Base-by-base conservation (phyloP, 805 yeast genomes). In the Metschnikowia proteae region DNA sequence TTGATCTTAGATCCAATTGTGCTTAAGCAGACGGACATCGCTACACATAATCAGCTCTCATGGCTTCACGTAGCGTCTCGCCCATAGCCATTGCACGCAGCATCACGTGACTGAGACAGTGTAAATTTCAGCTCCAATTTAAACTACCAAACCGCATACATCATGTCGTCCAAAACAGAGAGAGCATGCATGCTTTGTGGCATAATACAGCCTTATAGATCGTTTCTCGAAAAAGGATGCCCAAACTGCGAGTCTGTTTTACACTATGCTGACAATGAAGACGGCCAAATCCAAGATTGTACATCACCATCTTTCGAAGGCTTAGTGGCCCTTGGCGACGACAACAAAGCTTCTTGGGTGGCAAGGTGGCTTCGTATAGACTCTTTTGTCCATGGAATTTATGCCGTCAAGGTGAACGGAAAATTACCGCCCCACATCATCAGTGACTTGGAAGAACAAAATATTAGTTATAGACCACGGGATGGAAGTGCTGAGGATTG, bases 111-210 rank as follows among this genome's bases (percentile, higher is more conserved):
- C 43, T n/a, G 36, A 8, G 32, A 9, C 38, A 25, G n/a, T 13
- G 30, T 26, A 33, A 26, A 33, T 42, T 42, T 42, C 45, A 34
- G 4, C 45, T 41, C 13, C 31, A 26, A 6, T 25, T 26, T 8
- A 38, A 13, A 13, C 23, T 27, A 8, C 23, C 22, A n/a, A 25
- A 28, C 28, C 38, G 36, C 38, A 34, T 28, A 35, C 34, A n/a
- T 25, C 50, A 73, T 73, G 78, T 73, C 84, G 10, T 70, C 79
- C 32, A 79, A 83, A 70, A 76, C 85, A 7, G 96, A 90, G 54
- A 82, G 99, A 75, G 98, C 98, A 6, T 92, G 99, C 62, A 88
- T 92, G 97, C 79, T 94, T 50, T 92, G 99, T 69, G 98, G 97
- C 3, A 78, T 92, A 47, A 88, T 92, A 47, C 96, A 88, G 61